These are phyloP conservation scores for Murraya koenigii DNA, from an alignment of 345 rosid genomes.

Conservation along the genomic window DNA sequence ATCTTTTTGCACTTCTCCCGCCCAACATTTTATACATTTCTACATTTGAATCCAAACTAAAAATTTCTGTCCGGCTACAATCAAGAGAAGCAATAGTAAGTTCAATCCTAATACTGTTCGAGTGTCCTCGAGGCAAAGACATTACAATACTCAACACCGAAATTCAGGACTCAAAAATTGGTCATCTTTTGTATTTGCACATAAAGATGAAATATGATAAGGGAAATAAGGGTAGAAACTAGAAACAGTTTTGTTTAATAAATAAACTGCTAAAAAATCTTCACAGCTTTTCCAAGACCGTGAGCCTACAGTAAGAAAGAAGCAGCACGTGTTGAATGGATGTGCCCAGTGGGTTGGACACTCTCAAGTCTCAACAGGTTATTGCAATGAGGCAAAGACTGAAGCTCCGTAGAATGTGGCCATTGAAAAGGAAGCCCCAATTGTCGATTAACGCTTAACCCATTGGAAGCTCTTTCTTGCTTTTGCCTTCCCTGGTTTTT, in stretches of 20 bases:
- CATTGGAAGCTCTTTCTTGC: conserved; percentile 99
- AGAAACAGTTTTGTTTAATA: background rate
- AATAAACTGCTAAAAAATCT: background rate
- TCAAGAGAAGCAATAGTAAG: too few species aligned
- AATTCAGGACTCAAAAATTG: conserved; percentile 1
- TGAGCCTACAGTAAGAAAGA: too few species aligned
- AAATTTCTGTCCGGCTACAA: too few species aligned
- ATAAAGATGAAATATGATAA: too few species aligned
- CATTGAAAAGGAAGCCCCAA: background rate
- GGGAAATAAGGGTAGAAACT: background rate
- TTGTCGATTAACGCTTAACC: conserved; percentile 77
- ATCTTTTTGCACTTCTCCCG: too few species aligned
- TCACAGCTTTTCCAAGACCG: background rate
- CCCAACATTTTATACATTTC: too few species aligned
- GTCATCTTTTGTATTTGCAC: background rate
- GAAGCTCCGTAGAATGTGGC: background rate
- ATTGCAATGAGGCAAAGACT: conserved; percentile 9
- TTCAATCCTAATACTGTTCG: background rate
- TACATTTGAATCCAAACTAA: too few species aligned
- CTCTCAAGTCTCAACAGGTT: background rate
- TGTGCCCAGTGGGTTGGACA: too few species aligned
- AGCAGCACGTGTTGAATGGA: too few species aligned
- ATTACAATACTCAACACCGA: background rate
- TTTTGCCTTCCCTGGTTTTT: conserved; percentile 95
- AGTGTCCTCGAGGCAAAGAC: background rate